Conservation (phyloP, 805 yeast species). For the Suhomyces canberraensis region DNA sequence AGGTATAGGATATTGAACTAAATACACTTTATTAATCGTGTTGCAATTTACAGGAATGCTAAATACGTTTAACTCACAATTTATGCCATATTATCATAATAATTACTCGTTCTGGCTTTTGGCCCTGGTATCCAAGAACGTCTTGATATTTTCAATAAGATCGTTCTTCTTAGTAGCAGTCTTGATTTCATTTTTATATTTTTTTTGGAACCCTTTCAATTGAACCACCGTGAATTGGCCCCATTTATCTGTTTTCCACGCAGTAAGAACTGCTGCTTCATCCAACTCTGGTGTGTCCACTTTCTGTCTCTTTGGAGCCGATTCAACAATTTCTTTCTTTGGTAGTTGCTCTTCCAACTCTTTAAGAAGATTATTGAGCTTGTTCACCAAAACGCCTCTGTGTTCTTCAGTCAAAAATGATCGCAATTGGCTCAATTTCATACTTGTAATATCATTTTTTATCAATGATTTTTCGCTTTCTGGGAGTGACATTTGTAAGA, state of each 20-base stretch:
- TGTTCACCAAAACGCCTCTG: constrained; percentile 7
- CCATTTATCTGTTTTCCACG: constrained; percentile 40
- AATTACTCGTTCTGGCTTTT: too few species aligned
- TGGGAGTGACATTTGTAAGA: constrained; percentile 46
- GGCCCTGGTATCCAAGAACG: constrained; percentile 17
- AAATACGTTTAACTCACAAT: too few species aligned
- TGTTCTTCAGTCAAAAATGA: constrained; percentile 6
- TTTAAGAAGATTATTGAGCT: constrained; percentile 10
- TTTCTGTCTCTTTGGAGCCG: constrained; percentile 23
- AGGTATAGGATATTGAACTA: too few species aligned
- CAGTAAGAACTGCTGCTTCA: constrained; percentile 40
- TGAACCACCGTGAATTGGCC: constrained; percentile 40
- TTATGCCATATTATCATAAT: too few species aligned
- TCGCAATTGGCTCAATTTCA: constrained; percentile 14
- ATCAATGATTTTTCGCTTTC: constrained; percentile 12
- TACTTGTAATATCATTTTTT: constrained; percentile 20
- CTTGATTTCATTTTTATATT: constrained; percentile 32
- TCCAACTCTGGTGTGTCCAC: constrained; percentile 18
- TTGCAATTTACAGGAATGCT: too few species aligned
- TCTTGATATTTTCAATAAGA: constrained; percentile 39
- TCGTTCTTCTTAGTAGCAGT: constrained; percentile 41
- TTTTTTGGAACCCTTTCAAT: constrained; percentile 35
- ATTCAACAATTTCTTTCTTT: constrained; percentile 23
- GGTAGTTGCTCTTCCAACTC: constrained; percentile 11
- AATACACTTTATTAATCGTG: too few species aligned